Evolutionary conservation across 1,284 basidiomycete genomes (phyloP), one percentile per base, ranked within the genome.

Genomic region (Ganoderma meredithae): DNA sequence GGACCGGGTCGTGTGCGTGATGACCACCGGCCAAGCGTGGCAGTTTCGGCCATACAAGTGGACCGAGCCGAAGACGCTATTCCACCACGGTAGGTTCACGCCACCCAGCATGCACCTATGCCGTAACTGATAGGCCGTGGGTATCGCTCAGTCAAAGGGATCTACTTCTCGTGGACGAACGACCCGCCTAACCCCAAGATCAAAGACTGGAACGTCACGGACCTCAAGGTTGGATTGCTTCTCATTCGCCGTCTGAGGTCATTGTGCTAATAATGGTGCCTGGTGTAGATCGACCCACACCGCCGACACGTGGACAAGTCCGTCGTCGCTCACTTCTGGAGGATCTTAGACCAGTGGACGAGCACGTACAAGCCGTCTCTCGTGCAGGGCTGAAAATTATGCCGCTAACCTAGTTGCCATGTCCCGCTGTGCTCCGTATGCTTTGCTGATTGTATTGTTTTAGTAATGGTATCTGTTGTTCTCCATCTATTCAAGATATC

Each of bases 1-100:
- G 96, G 95, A 97, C 69, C 88, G 97, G 31, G 98, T 99, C 6
- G 91, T 98, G 4, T 97, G 95, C 73, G 97, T 99, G 13, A 92
- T 98, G 86, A 99, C 97, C 1, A 99, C 96, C 0, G 97, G 97
- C 1, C 97, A 99, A 76, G 91, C 92, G 61, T 99, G 97, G 97
- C 97, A 99, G 79, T 99, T 99, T 82, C 88, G 93, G 72, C 91
- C 93, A 39, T 99, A 99, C 83, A 96, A 96, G 78, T 99, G 97
- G 97, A 90, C 86, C 62, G 96, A 99, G 74, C 97, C 97, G 0
- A 90, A 90, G 70, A 88, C 93, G 65, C 82, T 99, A 36, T 99
- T 99, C 82, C 94, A 97, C 77, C 92, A 99, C 77, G 95, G 96
- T 97, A 72, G 67, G 87, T 80, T n/a, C 22, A 2, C 19, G 25